Evolutionary conservation across 1,284 basidiomycete species (phyloP).

Genomic region (Entoloma clypeatum): DNA sequence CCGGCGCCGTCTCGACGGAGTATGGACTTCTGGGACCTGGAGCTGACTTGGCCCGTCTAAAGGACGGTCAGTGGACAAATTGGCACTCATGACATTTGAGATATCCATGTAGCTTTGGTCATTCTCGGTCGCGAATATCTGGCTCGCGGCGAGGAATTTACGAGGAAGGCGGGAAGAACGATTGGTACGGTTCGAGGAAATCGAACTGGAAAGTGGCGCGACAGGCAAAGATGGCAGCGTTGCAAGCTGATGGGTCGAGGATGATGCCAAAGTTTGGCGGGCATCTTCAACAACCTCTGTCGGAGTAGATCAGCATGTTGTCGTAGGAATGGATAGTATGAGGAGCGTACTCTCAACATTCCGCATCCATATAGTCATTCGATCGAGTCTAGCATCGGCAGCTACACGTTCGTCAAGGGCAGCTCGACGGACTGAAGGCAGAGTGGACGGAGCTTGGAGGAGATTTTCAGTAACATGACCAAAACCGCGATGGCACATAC

Average conservation of each 20-base stretch:
- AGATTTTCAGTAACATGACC: conserved; percentile 1
- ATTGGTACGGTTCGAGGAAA: conserved; percentile 38
- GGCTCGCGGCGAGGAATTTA: conserved; percentile 59
- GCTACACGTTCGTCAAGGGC: conserved; percentile 47
- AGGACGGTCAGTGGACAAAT: conserved; percentile 13
- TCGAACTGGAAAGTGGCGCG: conserved; percentile 49
- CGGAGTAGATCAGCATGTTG: conserved; percentile 10
- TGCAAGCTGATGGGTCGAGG: conserved; percentile 30
- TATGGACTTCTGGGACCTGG: conserved; percentile 36
- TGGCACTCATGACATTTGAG: conserved; percentile 18
- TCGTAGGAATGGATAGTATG: not conserved
- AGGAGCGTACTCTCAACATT: conserved; percentile 66
- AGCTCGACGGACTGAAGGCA: conserved; percentile 49
- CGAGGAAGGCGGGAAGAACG: conserved; percentile 54
- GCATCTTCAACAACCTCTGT: conserved; percentile 75
- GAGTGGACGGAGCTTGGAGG: conserved; percentile 32
- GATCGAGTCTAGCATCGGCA: conserved; percentile 54
- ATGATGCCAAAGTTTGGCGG: conserved; percentile 62
- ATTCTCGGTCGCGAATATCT: conserved; percentile 57
- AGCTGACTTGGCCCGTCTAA: conserved; percentile 21
- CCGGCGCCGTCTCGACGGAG: conserved; percentile 53
- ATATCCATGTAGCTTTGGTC: conserved; percentile 28
- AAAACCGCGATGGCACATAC: conserved; percentile 20
- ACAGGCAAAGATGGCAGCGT: conserved; percentile 59
- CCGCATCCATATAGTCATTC: conserved; percentile 74